Percentiles rank a stretch among this genome's conserved stretches.
phyloP scores from a whole-genome alignment of 139 green algal genomes.

The Chlamydomonas incerta region DNA sequence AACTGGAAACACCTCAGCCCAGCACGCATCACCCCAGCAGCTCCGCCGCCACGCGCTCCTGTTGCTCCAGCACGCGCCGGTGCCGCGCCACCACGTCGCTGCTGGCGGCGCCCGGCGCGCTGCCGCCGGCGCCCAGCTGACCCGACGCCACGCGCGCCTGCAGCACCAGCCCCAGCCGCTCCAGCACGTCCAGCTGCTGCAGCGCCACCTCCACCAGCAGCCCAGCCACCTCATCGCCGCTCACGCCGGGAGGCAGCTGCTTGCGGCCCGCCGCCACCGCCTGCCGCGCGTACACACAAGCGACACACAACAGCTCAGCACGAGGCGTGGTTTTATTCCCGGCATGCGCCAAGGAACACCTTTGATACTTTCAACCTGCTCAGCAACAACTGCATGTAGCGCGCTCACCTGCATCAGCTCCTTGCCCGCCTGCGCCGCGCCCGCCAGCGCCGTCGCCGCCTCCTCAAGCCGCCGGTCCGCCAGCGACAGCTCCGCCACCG shows the following conservation, averaged over 20 bases:
- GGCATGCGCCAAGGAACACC: too few species aligned
- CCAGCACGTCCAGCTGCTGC: constrained; percentile 47
- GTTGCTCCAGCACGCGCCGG: constrained; percentile 35
- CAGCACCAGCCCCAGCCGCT: constrained; percentile 30
- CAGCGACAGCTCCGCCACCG: constrained; percentile 12
- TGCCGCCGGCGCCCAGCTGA: not conserved
- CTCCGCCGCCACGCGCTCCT: constrained; percentile 25
- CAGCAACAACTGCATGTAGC: too few species aligned
- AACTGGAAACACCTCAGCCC: too few species aligned
- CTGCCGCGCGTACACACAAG: not conserved
- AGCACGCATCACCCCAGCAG: constrained; percentile 31
- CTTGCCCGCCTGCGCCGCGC: not conserved
- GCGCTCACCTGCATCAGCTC: constrained; percentile 18
- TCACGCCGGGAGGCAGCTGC: constrained; percentile 1
- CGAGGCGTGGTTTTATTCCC: too few species aligned
- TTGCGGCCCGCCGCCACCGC: constrained; percentile 4
- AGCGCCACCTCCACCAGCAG: constrained; percentile 50
- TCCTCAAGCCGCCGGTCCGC: constrained; percentile 11
- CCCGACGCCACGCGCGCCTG: constrained; percentile 24
- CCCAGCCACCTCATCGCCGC: constrained; percentile 22
- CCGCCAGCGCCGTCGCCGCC: constrained; percentile 13
- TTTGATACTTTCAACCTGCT: too few species aligned
- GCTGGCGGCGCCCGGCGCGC: not conserved
- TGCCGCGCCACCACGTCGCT: constrained; percentile 29
- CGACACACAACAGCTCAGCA: too few species aligned